Evolutionary conservation across 768 basidiomycete species (phyloP).

Genomic region (Agaricus sinodeliciosus): DNA sequence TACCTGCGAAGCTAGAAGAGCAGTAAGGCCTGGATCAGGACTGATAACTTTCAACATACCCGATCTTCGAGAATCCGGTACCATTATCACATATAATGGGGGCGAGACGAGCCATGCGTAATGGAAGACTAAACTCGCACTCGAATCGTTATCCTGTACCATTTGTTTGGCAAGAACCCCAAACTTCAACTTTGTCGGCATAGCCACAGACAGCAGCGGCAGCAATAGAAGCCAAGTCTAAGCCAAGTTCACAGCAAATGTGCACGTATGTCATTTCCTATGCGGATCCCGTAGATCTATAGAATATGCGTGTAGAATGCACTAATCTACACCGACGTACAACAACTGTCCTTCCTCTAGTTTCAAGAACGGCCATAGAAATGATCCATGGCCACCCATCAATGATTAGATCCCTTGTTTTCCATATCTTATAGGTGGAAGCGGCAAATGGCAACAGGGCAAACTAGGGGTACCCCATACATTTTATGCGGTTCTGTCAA

Average conservation of each 20-base stretch:
- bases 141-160: slow-evolving; percentile 1
- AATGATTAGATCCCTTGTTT: neutral
- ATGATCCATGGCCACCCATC: neutral
- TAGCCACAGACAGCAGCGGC: neutral
- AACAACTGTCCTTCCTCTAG: neutral
- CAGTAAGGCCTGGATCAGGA: slow-evolving; percentile 3
- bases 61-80: slow-evolving; percentile 95
- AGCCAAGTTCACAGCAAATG: too few relatives aligned
- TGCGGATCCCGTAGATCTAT: too few relatives aligned
- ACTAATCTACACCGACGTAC: too few relatives aligned
- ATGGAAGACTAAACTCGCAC: slow-evolving; percentile 1
- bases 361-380: neutral
- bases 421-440: too few relatives aligned
- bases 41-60: slow-evolving; percentile 43
- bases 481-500: neutral
- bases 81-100: slow-evolving; percentile 99
- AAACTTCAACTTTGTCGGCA: slow-evolving; percentile 1
- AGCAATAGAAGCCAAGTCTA: too few relatives aligned
- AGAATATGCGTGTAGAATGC: too few relatives aligned
- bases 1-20: slow-evolving; percentile 81
- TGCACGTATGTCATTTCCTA: too few relatives aligned
- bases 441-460: neutral
- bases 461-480: neutral
- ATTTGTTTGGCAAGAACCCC: slow-evolving; percentile 15
- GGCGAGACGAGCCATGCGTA: slow-evolving; percentile 73